Base-by-base conservation (phyloP, 1,284 basidiomycete species). In the Pseudozyma tsukubaensis region DNA sequence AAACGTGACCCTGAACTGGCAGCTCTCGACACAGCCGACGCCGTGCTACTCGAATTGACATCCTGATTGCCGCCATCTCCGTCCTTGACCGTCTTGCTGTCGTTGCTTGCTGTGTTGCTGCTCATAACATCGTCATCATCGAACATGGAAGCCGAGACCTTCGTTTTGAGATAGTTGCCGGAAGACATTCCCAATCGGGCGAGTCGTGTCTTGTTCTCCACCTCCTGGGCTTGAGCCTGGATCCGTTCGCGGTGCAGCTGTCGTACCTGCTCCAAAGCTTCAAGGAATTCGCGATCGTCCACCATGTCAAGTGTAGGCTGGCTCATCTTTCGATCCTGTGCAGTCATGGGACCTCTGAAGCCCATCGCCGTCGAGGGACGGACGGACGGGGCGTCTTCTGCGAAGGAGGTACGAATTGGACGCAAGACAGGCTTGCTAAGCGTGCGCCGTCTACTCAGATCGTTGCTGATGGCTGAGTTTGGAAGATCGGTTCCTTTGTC, bases 251-350 rank as follows among this genome's bases (percentile, higher is more conserved):
- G 66, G 36, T 81, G 70, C 47, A 71, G 42, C 11, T 57, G 45
- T 14, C 80, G 74, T 10, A 81, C 78, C 18, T 77, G 66, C 59
- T 81, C 80, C 14, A 81, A 63, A 18, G 77, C 80, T 57, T 73
- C 60, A 34, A 81, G 62, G 62, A 81, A 81, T 61, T 81, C 80
- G 45, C 48, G 62, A 50, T 81, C 80, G 39, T 81, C 80, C 13
- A 71, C 75, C 52, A 81, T 81, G 47, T 72, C 78, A 39, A 81
- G 73, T 53, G 79, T 78, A 10, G 78, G 76, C 49, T 79, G 78
- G 57, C 77, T 75, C 70, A 71, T 73, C 67, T 79, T 76, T 49
- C 73, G 70, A 29, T 62, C 58, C n/a, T 42, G 57, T 10, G 19
- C 64, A 10, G 63, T 56, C 49, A 67, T 36, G 14, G 47, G 37